Evolutionary conservation across 441 rosid species (phyloP), one percentile per base, ranked within the genome.

Genomic region (Erysimum pusillum): DNA sequence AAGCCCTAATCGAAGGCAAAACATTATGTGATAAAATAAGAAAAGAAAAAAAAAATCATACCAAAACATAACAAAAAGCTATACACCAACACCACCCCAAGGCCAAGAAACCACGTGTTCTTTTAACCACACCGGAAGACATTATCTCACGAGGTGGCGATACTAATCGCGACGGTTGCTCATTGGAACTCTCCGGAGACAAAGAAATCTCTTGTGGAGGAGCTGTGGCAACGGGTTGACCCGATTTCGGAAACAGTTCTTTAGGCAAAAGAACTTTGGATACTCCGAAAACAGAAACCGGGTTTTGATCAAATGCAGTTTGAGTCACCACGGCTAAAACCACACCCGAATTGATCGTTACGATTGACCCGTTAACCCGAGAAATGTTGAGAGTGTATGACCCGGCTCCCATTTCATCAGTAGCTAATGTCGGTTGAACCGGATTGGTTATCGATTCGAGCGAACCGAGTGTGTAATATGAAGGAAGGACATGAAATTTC

Each of bases 401-500:
- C 1, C 93, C 93, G 0, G 96, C 96, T 7, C 98, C 96, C 77
- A 73, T 87, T 15, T 71, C 80, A 52, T 95, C 98, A 20, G 98
- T 95, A 0, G 97, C 97, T 69, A 95, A 79, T 32, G 99, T 95
- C 7, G 99, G 99, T 62, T 92, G 88, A 44, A 91, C 87, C 41
- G 97, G 99, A 56, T 92, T 92, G 63, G 90, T 94, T 68, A 94
- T 90, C 41, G 92, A 91, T 74, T 94, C 96, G 3, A 94, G 84
- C 0, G 94, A 90, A 20, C 99, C 99, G 4, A 94, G 83, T 0
- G 99, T 96, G 78, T 94, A 94, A 62, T 94, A 94, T 0, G 98
- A 91, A 81, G 89, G 98, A 46, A 94, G 73, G 6, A 92, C 99
- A 48, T 94, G 98, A 74, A 89, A 94, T 73, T 82, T 88, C 28